Percentiles rank a stretch among this genome's conserved stretches.
These are phyloP conservation scores for Talaromyces proteolyticus DNA, from an alignment of 495 filamentous ascomycete genomes.

Conservation along the genomic window DNA sequence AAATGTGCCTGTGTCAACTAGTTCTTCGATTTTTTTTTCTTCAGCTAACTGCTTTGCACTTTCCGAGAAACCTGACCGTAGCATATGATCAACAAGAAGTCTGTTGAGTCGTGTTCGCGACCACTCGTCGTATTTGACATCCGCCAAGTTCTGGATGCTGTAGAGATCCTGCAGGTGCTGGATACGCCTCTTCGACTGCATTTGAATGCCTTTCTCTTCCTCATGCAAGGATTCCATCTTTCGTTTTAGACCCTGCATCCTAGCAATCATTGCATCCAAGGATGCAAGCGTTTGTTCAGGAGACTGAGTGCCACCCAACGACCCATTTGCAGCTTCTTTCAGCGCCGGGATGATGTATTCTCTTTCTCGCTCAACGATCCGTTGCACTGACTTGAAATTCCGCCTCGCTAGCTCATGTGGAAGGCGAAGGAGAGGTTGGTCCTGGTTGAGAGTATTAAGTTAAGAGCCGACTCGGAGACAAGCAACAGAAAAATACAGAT, in stretches of 20 bases:
- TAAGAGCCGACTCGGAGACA: too few species aligned
- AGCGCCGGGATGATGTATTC: slow-evolving; percentile 63
- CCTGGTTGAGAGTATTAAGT: slow-evolving; percentile 53
- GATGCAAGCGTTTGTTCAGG: slow-evolving; percentile 66
- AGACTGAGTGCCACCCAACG: slow-evolving; percentile 51
- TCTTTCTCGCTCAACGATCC: slow-evolving; percentile 72
- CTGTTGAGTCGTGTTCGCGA: slow-evolving; percentile 73
- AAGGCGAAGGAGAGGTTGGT: slow-evolving; percentile 90
- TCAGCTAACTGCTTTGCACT: slow-evolving; percentile 69
- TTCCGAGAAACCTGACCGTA: slow-evolving; percentile 74
- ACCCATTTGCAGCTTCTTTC: slow-evolving; percentile 61
- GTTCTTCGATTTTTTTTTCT: slow-evolving; percentile 64
- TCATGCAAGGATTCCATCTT: slow-evolving; percentile 74
- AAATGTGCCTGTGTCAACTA: slow-evolving; percentile 90
- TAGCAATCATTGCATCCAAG: slow-evolving; percentile 76
- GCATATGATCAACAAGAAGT: slow-evolving; percentile 82
- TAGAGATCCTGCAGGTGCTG: slow-evolving; percentile 75
- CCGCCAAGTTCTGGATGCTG: slow-evolving; percentile 71
- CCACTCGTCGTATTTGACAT: slow-evolving; percentile 94
- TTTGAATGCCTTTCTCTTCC: slow-evolving; percentile 69
- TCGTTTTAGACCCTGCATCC: slow-evolving; percentile 78
- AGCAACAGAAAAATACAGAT: too few species aligned
- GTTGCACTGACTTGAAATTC: slow-evolving; percentile 87
- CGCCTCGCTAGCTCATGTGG: slow-evolving; percentile 86
- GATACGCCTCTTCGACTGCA: slow-evolving; percentile 68